phyloP scores from a whole-genome alignment of 257 asterid species.

The Gardenia jasminoides region DNA sequence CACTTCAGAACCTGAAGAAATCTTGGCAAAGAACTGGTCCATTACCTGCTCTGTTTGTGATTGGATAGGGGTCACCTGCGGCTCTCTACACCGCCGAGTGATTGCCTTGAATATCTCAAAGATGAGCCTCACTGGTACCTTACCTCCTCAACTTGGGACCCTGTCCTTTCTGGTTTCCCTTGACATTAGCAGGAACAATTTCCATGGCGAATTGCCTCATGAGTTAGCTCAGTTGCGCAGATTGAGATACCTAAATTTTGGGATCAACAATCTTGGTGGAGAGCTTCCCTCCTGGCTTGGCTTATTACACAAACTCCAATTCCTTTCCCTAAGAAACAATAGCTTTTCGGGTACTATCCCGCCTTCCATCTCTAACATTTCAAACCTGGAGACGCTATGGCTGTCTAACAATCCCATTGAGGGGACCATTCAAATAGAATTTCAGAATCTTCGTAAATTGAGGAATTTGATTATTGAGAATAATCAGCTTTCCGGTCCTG shows the following conservation, averaged over 20 bases:
- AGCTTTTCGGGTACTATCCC: conserved; percentile 10
- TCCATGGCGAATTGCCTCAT: conserved; percentile 11
- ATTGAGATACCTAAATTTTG: background rate
- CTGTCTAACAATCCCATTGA: background rate
- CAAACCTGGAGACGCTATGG: background rate
- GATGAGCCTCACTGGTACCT: conserved; percentile 23
- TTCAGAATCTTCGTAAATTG: conserved; percentile 9
- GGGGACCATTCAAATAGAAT: conserved; percentile 7
- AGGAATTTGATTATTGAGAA: background rate
- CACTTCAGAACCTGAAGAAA: conserved; percentile 9
- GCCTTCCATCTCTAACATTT: background rate
- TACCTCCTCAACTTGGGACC: conserved; percentile 28
- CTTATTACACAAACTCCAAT: background rate
- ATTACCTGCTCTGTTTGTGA: conserved; percentile 10
- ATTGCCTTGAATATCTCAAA: conserved; percentile 9
- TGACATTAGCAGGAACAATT: conserved; percentile 12
- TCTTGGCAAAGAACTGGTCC: conserved; percentile 21
- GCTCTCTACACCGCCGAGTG: conserved; percentile 20
- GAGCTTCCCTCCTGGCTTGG: conserved; percentile 15
- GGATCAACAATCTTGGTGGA: background rate
- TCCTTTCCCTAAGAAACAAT: background rate
- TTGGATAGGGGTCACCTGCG: conserved; percentile 26
- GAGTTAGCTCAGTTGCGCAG: conserved; percentile 7
- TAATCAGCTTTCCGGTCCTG: conserved; percentile 7
- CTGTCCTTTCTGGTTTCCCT: conserved; percentile 27